Evolutionary conservation across 805 yeast species (phyloP).

Genomic region (Cyberlindnera euphorbiiphila): DNA sequence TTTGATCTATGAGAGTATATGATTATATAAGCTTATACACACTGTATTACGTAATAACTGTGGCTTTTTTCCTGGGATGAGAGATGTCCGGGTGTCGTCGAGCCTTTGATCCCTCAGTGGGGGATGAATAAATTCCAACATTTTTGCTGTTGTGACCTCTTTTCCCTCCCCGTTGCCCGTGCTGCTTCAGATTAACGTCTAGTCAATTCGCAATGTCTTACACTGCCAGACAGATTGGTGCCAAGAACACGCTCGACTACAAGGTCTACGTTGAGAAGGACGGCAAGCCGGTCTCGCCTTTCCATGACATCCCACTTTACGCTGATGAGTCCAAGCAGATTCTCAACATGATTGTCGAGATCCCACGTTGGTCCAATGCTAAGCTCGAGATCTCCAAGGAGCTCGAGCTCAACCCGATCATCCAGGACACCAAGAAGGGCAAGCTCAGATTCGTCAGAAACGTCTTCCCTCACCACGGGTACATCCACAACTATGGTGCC

Average conservation of each 20-base stretch:
- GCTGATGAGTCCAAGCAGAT: constrained; percentile 39
- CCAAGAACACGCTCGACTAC: constrained; percentile 93
- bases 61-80: too few species aligned
- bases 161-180: not conserved
- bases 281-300: constrained; percentile 91
- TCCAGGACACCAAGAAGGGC: constrained; percentile 76
- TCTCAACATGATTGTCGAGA: constrained; percentile 68
- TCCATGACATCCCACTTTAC: constrained; percentile 68
- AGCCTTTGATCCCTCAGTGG: too few species aligned
- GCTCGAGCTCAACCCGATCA: constrained; percentile 64
- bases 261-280: constrained; percentile 87
- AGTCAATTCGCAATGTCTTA: constrained; percentile 32
- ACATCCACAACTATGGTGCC: constrained; percentile 85
- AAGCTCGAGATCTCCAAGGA: constrained; percentile 72
- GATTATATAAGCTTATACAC: not conserved
- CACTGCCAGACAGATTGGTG: constrained; percentile 90
- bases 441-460: constrained; percentile 72
- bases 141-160: not conserved
- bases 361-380: constrained; percentile 80
- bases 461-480: constrained; percentile 79
- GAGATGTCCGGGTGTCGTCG: constrained; percentile 1
- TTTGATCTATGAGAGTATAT: too few species aligned
- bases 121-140: not conserved
- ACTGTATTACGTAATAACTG: constrained; percentile 1
- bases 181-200: not conserved